phyloP scores from a whole-genome alignment of 2,329 filamentous ascomycete species.

The Colletotrichum sp. region DNA sequence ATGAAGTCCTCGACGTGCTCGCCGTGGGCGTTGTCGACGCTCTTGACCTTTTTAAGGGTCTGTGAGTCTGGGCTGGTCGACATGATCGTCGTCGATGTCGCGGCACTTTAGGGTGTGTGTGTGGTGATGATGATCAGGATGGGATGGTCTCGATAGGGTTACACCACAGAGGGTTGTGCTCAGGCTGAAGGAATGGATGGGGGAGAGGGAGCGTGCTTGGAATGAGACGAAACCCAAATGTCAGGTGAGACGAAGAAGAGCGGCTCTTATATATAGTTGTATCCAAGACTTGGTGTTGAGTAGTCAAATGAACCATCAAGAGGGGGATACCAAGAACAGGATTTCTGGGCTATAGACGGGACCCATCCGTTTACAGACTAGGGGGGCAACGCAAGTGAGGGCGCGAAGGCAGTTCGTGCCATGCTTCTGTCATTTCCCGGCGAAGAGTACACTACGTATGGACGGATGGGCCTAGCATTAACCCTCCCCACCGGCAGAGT shows the following conservation, averaged over 20 bases:
- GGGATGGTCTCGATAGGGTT: background rate
- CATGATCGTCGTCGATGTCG: background rate
- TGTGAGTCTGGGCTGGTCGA: background rate
- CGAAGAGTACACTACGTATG: background rate
- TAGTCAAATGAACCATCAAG: background rate
- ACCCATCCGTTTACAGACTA: slow-evolving; percentile 1
- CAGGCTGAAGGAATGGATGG: background rate
- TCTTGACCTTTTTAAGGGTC: slow-evolving; percentile 4
- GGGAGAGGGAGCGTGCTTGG: background rate
- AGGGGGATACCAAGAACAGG: background rate
- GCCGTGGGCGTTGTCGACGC: background rate
- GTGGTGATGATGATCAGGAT: background rate
- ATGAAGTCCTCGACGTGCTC: slow-evolving; percentile 15
- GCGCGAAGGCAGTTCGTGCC: background rate
- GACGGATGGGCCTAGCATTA: background rate
- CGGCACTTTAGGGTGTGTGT: background rate
- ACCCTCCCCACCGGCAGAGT: background rate
- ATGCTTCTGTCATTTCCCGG: background rate
- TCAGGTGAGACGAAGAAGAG: background rate
- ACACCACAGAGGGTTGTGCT: background rate
- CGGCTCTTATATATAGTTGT: background rate
- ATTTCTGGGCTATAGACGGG: background rate
- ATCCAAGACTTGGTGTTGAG: background rate
- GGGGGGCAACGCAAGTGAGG: background rate
- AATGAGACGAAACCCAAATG: background rate